These are phyloP conservation scores for Immersiporthe knoxdaviesiana DNA, from an alignment of 2,329 filamentous ascomycete species.

Conservation along the genomic window DNA sequence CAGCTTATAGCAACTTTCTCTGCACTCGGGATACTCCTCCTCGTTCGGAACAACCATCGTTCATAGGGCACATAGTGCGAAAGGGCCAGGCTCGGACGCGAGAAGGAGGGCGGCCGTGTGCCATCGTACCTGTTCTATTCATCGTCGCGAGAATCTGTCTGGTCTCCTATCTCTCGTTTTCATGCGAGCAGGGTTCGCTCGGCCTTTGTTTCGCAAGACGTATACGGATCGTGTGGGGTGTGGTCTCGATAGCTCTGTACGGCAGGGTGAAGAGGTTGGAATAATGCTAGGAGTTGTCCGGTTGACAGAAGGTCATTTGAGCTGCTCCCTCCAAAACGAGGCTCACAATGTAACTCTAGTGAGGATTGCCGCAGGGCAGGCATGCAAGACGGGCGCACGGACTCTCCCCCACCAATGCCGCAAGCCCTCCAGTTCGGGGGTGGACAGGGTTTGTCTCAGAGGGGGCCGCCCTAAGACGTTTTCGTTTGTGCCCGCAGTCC, in stretches of 20 bases:
- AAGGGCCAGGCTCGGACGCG: slow-evolving; percentile 17
- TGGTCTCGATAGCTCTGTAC: slow-evolving; percentile 9
- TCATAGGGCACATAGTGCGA: slow-evolving; percentile 1
- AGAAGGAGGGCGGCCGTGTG: slow-evolving; percentile 24
- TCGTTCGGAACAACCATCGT: not conserved
- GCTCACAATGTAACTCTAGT: slow-evolving; percentile 24
- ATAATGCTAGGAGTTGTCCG: slow-evolving; percentile 11
- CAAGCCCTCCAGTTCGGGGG: not conserved
- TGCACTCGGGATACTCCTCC: not conserved
- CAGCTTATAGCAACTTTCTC: not conserved
- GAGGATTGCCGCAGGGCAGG: slow-evolving; percentile 27
- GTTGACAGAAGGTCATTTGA: slow-evolving; percentile 21
- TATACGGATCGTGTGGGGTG: slow-evolving; percentile 1
- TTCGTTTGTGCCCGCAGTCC: not conserved
- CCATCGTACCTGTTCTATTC: slow-evolving; percentile 32
- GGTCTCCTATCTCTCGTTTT: slow-evolving; percentile 1
- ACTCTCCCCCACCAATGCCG: slow-evolving; percentile 20
- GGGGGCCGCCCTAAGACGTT: not conserved
- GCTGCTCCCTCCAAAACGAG: slow-evolving; percentile 18
- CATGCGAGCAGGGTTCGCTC: not conserved
- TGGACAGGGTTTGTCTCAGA: not conserved
- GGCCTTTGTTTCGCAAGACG: not conserved
- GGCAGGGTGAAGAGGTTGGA: not conserved
- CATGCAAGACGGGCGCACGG: slow-evolving; percentile 26
- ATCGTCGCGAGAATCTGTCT: slow-evolving; percentile 25